These are phyloP conservation scores for Colletotrichum gloeosporioides DNA, from an alignment of 2,329 filamentous ascomycete genomes.

Conservation along the genomic window DNA sequence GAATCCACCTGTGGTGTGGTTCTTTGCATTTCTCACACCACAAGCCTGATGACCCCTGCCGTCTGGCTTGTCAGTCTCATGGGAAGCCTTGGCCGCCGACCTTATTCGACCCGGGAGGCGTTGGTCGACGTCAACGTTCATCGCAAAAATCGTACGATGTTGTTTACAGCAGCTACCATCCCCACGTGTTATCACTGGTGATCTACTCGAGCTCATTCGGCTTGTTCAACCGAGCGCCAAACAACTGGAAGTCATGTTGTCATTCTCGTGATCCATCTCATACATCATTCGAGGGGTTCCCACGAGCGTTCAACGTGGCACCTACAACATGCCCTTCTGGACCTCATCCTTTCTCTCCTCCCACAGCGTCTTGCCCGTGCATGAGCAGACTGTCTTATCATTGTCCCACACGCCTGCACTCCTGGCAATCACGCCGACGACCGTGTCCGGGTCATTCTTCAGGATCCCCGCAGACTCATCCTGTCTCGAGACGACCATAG, in stretches of 20 bases:
- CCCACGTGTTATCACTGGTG: constrained; percentile 14
- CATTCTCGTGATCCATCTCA: not conserved
- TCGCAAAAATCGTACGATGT: constrained; percentile 23
- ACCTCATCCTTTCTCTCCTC: constrained; percentile 93
- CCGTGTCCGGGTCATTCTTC: constrained; percentile 80
- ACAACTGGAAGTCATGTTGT: not conserved
- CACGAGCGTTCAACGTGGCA: not conserved
- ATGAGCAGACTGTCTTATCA: constrained; percentile 97
- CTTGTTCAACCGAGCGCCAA: constrained; percentile 9
- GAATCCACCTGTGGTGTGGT: constrained; percentile 6
- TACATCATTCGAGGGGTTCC: constrained; percentile 4
- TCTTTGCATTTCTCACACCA: constrained; percentile 1
- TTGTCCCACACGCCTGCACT: constrained; percentile 99
- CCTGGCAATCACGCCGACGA: constrained; percentile 92
- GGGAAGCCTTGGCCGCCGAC: not conserved
- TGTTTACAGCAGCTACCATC: constrained; percentile 10
- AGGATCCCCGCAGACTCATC: constrained; percentile 58
- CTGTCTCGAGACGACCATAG: constrained; percentile 81
- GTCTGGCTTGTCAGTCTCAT: not conserved
- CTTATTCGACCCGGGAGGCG: not conserved
- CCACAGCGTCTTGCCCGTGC: constrained; percentile 97
- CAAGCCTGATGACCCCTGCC: not conserved
- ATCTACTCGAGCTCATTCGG: constrained; percentile 16
- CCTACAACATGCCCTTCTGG: constrained; percentile 79
- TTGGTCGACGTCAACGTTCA: constrained; percentile 8